These are phyloP conservation scores for Coffea canephora DNA, from an alignment of 257 asterid genomes.

Conservation along the genomic window DNA sequence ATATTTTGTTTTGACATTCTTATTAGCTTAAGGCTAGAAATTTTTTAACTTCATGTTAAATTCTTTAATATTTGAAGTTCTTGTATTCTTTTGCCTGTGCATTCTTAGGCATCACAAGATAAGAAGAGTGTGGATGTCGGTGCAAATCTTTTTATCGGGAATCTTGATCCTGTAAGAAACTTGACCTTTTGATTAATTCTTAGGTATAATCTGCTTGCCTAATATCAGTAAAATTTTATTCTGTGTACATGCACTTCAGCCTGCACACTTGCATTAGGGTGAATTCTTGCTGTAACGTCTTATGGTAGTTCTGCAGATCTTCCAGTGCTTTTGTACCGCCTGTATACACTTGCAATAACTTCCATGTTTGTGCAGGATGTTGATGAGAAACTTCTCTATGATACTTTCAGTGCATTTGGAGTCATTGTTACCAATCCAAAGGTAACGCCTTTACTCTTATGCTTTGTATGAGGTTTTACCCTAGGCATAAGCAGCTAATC, in stretches of 20 bases:
- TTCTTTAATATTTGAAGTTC: background rate
- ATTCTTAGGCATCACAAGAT: conserved; percentile 85
- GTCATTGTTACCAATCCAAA: conserved; percentile 93
- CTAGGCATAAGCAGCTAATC: background rate
- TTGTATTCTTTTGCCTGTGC: background rate
- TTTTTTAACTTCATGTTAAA: conserved; percentile 1
- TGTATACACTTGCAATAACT: conserved; percentile 3
- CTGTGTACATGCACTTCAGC: background rate
- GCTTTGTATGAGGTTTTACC: background rate
- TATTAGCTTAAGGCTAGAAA: background rate
- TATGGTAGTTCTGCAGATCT: background rate
- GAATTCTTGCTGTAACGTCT: background rate
- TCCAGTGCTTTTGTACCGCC: background rate
- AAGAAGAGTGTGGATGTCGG: conserved; percentile 96
- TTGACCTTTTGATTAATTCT: background rate
- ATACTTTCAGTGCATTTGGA: conserved; percentile 93
- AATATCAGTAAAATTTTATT: background rate
- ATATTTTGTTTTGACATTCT: background rate
- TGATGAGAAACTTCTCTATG: conserved; percentile 94
- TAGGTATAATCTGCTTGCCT: background rate
- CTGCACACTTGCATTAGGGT: no score
- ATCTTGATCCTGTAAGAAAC: conserved; percentile 89
- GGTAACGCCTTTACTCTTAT: conserved; percentile 36
- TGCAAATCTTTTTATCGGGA: conserved; percentile 94
- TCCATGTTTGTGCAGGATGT: conserved; percentile 69